phyloP scores from a whole-genome alignment of 2,329 filamentous ascomycete species.

The Acrocalymma vagum region DNA sequence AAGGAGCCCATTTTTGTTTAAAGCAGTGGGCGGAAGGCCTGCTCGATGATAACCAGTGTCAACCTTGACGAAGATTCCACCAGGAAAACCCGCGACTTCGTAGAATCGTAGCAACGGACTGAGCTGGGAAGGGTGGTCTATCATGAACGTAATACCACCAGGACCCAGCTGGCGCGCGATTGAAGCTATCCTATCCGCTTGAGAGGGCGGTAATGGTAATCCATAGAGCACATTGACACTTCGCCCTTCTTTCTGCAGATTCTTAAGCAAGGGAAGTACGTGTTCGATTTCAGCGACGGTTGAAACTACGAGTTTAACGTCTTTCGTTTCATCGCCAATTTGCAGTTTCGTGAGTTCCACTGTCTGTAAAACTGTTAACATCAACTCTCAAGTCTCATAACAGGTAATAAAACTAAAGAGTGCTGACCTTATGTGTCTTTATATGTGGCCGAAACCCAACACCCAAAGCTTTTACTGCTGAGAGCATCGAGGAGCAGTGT shows the following conservation, averaged over 20 bases:
- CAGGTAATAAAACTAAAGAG: too few relatives aligned
- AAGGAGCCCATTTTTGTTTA: too few relatives aligned
- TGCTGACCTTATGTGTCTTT: slow-evolving; percentile 79
- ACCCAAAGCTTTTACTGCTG: slow-evolving; percentile 65
- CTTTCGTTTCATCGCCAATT: slow-evolving; percentile 63
- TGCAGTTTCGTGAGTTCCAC: slow-evolving; percentile 72
- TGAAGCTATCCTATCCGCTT: slow-evolving; percentile 48
- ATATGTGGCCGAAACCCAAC: slow-evolving; percentile 79
- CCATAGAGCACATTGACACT: slow-evolving; percentile 60
- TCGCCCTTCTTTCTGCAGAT: slow-evolving; percentile 64
- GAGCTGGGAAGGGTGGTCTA: slow-evolving; percentile 68
- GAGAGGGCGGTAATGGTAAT: background rate
- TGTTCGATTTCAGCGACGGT: slow-evolving; percentile 79
- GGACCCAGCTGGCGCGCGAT: slow-evolving; percentile 64
- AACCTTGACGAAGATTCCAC: slow-evolving; percentile 74
- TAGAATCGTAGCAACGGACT: slow-evolving; percentile 55
- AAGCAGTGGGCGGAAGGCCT: slow-evolving; percentile 66
- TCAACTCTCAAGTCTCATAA: too few relatives aligned
- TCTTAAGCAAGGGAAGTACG: slow-evolving; percentile 66
- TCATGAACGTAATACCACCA: slow-evolving; percentile 68
- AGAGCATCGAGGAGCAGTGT: slow-evolving; percentile 78
- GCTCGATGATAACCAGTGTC: slow-evolving; percentile 78
- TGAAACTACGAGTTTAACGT: slow-evolving; percentile 73
- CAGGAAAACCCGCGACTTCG: slow-evolving; percentile 23
- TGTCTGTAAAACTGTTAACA: slow-evolving; percentile 59